Base-by-base conservation (phyloP, 805 yeast genomes). In the Candida boleticola region DNA sequence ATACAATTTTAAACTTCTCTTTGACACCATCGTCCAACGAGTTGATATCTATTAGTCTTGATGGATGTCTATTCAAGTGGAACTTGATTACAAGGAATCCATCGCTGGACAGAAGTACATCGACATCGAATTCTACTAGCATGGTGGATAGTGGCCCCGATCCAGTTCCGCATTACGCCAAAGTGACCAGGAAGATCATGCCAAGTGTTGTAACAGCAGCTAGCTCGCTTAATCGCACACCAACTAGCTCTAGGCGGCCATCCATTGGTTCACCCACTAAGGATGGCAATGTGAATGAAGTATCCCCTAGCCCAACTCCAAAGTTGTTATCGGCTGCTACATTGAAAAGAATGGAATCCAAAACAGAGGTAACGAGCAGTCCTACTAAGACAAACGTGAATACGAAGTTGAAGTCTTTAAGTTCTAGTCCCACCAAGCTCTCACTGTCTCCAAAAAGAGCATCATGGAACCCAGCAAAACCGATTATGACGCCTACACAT, bases 61-160 rank as follows among this genome's bases (percentile, higher is more conserved):
- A 74, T 49, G 85, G 83, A 0, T 78, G 83, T 52, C 53, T 79
- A 39, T 77, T 80, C 45, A 56, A 53, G 5, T 79, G 84, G 84
- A 49, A 51, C 3, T 34, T 63, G 5, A 19, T 5, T 17, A 16
- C n/a, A n/a, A n/a, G n/a, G n/a, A n/a, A n/a, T n/a, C n/a, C n/a
- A n/a, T n/a, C n/a, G n/a, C n/a, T n/a, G n/a, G n/a, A n/a, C n/a
- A n/a, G n/a, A n/a, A n/a, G n/a, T n/a, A n/a, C n/a, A n/a, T n/a
- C n/a, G n/a, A n/a, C n/a, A n/a, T n/a, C n/a, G n/a, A n/a, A n/a
- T 5, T 20, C 35, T 14, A 17, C 29, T n/a, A 16, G n/a, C n/a
- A n/a, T n/a, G n/a, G n/a, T n/a, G n/a, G n/a, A 29, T 20, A 39
- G 22, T 26, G 38, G 4, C n/a, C 16, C 9, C 3, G 10, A 10